Base-by-base conservation (phyloP, 2,329 filamentous ascomycete species). In the Penicillium expansum region DNA sequence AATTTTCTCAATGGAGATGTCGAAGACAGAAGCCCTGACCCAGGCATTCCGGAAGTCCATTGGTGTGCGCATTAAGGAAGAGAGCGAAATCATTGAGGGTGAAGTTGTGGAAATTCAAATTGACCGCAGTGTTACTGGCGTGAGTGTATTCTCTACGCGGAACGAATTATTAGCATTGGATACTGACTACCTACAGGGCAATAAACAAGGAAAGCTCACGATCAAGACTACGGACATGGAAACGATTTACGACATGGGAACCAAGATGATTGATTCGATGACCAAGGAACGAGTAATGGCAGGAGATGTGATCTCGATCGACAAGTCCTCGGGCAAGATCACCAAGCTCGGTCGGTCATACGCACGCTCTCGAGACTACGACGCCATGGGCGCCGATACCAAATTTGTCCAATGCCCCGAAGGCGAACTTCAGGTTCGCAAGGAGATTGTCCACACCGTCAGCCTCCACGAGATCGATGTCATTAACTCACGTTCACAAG, bases 171-270 rank as follows among this genome's bases (percentile, higher is more conserved):
- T 10, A 30, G 13, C 29, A 22, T 33, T 51, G 24, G n/a, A 39
- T 52, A 30, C 57, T 61, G 39, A 61, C 57, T 27, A 4, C n/a
- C 14, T 38, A 2, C 33, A 84, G 82, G 91, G 90, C 65, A 95
- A 94, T 70, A 99, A 97, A 82, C 93, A 97, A 82, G 94, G 94
- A 70, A 99, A 99, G 78, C 87, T 99, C 63, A 99, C 94, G 20
- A 96, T 99, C 80, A 99, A 99, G 80, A 99, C 94, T 11, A 97
- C 93, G 57, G 94, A 99, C 75, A 99, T 99, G 94, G 94, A 99
- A 78, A 96, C 94, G 13, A 90, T 99, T 64, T 99, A 97, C 79
- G 94, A 99, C 71, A 97, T 99, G 92, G 94, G 94, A 63, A 93
- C 90, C 65, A 97, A 97, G 79, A 97, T 99, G 94, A 99, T 99